A percentile compares a stretch with the other conserved stretches of the same genome.
These are phyloP conservation scores for Francoa sonchifolia DNA, from an alignment of 441 rosid species.

Conservation along the genomic window DNA sequence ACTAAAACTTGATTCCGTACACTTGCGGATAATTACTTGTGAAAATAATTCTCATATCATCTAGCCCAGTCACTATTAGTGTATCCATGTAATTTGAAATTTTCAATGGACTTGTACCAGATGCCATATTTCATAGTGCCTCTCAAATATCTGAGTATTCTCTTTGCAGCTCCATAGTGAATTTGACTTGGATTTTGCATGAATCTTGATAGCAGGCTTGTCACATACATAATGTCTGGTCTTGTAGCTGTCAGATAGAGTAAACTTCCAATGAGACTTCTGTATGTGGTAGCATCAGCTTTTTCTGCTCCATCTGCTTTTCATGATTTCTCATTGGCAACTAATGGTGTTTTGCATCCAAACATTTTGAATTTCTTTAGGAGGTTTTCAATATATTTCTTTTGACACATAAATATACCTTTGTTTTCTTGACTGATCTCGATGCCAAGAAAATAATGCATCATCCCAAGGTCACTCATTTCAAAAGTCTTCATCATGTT, in stretches of 20 bases:
- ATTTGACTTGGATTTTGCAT: slow-evolving; percentile 1
- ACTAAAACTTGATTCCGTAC: no score
- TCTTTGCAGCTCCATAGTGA: neutral
- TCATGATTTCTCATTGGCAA: neutral
- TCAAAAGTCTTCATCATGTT: neutral
- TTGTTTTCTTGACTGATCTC: neutral
- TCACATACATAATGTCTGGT: neutral
- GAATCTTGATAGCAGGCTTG: slow-evolving; percentile 2
- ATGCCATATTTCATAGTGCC: neutral
- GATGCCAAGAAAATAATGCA: neutral
- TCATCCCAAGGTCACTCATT: neutral
- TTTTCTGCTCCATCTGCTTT: neutral
- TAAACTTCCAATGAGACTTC: neutral
- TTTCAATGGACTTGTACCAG: neutral
- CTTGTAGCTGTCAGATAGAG: slow-evolving; percentile 1
- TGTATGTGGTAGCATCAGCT: neutral
- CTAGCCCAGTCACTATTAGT: slow-evolving; percentile 1
- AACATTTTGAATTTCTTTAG: neutral
- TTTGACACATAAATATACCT: neutral
- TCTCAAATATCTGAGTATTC: neutral
- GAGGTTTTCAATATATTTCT: neutral
- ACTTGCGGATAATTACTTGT: no score
- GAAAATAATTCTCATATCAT: no score
- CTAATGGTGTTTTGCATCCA: neutral
- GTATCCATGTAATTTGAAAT: neutral